Evolutionary conservation across 805 yeast species (phyloP), one percentile per base, ranked within the genome.

Genomic region (Candida ulmi): DNA sequence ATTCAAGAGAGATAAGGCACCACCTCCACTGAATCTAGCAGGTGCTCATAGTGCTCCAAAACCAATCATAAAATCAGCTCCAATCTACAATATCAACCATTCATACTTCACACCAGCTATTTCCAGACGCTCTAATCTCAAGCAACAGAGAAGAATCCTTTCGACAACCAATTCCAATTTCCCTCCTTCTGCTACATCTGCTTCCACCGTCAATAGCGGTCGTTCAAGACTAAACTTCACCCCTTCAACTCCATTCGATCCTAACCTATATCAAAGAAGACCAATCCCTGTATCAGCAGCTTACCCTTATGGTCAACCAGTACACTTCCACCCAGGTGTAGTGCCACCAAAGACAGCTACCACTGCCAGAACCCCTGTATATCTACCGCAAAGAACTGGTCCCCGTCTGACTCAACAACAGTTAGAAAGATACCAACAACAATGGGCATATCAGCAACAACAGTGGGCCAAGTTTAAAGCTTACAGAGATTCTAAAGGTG

Each of bases 21-120:
- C 65, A 12, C 50, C 62, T 3, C 63, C 63, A 3, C 42, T 60
- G 26, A 53, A 55, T 25, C 33, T 60, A 8, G 34, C 47, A 3
- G 17, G 41, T 1, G 46, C 47, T 2, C 36, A 48, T 1, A 19
- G 40, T 0, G 41, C 50, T 4, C 49, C 45, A 24, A 46, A 44
- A 16, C 63, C 62, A 17, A 39, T 45, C 8, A 59, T 60, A 36
- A 60, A 54, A 34, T 57, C 63, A 2, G 65, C 65, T 13, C 65
- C 65, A 13, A 54, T 58, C n/a, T 54, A 51, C 34, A 40, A 45
- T 23, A 17, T 39, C 29, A 36, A 37, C 6, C 43, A 46, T 18
- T 43, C 33, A n/a, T 42, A 44, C 30, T 41, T 39, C 27, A 44
- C 46, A 2, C 51, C 50, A 18, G 39, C 46, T 1, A 42, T 51